Evolutionary conservation across 805 yeast species (phyloP).

Genomic region (Suhomyces sp.): DNA sequence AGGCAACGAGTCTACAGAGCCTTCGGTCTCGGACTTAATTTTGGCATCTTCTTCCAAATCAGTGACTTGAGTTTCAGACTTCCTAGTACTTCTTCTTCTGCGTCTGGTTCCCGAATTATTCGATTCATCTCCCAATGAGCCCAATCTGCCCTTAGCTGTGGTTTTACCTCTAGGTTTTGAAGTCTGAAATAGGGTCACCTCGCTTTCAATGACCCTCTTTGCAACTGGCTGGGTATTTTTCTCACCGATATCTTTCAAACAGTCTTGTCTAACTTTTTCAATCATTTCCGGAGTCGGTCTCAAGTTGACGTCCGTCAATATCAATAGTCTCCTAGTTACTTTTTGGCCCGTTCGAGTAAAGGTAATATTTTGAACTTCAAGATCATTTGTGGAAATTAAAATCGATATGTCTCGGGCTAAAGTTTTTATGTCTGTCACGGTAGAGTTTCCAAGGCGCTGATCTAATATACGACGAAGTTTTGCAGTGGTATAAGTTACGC

Average conservation of each 20-base stretch:
- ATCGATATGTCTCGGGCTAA: slow-evolving; percentile 35
- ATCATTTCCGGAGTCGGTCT: slow-evolving; percentile 29
- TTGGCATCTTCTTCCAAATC: not conserved
- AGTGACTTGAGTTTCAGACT: not conserved
- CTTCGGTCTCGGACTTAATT: not conserved
- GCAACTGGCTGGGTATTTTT: slow-evolving; percentile 10
- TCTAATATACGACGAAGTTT: slow-evolving; percentile 32
- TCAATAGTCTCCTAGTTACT: slow-evolving; percentile 29
- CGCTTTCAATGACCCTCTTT: slow-evolving; percentile 26
- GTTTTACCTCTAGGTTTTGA: slow-evolving; percentile 3
- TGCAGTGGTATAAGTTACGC: slow-evolving; percentile 35
- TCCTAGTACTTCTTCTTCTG: not conserved
- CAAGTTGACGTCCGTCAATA: slow-evolving; percentile 23
- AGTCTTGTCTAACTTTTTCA: slow-evolving; percentile 22
- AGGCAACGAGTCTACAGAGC: slow-evolving; percentile 5
- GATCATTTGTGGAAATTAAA: slow-evolving; percentile 19
- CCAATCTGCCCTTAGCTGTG: slow-evolving; percentile 20
- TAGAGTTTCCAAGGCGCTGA: slow-evolving; percentile 21
- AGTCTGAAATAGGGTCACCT: slow-evolving; percentile 21
- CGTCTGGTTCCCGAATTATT: slow-evolving; percentile 3
- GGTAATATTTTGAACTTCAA: slow-evolving; percentile 22
- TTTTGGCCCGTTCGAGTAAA: slow-evolving; percentile 26
- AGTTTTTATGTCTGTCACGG: slow-evolving; percentile 38
- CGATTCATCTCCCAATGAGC: slow-evolving; percentile 13
- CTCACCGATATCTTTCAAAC: slow-evolving; percentile 24